Evolutionary conservation across 2,329 filamentous ascomycete genomes (phyloP).

Genomic region (Ceratocystis destructans): DNA sequence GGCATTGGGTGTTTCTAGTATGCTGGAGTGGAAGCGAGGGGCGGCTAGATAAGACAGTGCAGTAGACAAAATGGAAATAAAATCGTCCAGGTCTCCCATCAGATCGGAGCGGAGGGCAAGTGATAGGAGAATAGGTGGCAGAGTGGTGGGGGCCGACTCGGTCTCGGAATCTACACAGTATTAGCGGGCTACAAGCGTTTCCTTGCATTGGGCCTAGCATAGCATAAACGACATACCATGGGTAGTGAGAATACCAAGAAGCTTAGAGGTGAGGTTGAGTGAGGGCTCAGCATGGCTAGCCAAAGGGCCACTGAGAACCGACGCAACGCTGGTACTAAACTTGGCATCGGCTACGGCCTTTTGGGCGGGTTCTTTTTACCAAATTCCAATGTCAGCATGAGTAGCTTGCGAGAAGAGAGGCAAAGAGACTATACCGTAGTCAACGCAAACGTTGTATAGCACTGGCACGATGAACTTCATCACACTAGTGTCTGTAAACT

Average conservation of each 20-base stretch:
- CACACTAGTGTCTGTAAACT: constrained; percentile 36
- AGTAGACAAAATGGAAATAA: constrained; percentile 37
- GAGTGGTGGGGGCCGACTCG: constrained; percentile 31
- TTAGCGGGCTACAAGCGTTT: not conserved
- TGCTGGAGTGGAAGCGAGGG: constrained; percentile 35
- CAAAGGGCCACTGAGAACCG: constrained; percentile 35
- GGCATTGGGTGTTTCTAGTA: constrained; percentile 30
- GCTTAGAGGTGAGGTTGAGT: constrained; percentile 42
- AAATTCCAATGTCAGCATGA: not conserved
- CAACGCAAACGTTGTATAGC: constrained; percentile 48
- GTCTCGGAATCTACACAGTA: constrained; percentile 31
- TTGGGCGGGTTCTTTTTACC: constrained; percentile 40
- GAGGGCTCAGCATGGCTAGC: constrained; percentile 31
- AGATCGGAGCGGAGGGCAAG: constrained; percentile 32
- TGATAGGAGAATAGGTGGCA: constrained; percentile 36
- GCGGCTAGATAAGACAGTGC: constrained; percentile 44
- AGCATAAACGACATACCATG: constrained; percentile 31
- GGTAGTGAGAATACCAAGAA: constrained; percentile 39
- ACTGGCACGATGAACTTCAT: constrained; percentile 44
- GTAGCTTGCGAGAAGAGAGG: not conserved
- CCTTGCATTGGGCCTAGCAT: not conserved
- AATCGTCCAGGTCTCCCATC: constrained; percentile 40
- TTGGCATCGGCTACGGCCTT: constrained; percentile 38
- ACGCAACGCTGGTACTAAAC: constrained; percentile 37
- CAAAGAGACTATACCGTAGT: constrained; percentile 38